Evolutionary conservation across 2,329 filamentous ascomycete genomes (phyloP).

Genomic region (Cordyceps sp.): DNA sequence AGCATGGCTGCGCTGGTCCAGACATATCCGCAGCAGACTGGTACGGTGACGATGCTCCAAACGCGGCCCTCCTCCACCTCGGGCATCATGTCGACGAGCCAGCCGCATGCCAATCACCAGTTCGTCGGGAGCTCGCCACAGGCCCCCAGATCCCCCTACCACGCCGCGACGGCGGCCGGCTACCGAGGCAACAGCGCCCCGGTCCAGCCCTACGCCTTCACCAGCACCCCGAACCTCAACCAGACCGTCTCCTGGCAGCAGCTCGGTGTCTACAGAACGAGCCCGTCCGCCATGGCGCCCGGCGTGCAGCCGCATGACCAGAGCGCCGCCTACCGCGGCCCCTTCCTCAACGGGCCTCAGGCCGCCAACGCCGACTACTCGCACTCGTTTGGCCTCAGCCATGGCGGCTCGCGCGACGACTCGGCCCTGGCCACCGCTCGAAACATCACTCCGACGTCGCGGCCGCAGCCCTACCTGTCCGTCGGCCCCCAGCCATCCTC

Average conservation of each 20-base stretch:
- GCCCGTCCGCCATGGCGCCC: slow-evolving; percentile 25
- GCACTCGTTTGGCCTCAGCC: slow-evolving; percentile 16
- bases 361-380: slow-evolving; percentile 23
- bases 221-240: slow-evolving; percentile 48
- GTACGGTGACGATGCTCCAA: slow-evolving; percentile 60
- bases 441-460: slow-evolving; percentile 20
- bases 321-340: slow-evolving; percentile 7
- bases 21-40: slow-evolving; percentile 60
- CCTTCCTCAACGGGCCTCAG: slow-evolving; percentile 18
- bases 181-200: slow-evolving; percentile 41
- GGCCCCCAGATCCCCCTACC: slow-evolving; percentile 13
- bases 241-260: slow-evolving; percentile 35
- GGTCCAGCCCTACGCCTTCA: slow-evolving; percentile 65
- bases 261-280: slow-evolving; percentile 27
- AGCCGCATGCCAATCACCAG: slow-evolving; percentile 31
- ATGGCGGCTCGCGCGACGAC: slow-evolving; percentile 34
- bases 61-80: slow-evolving; percentile 44
- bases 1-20: slow-evolving; percentile 78
- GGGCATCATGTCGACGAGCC: slow-evolving; percentile 30
- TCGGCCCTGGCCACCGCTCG: slow-evolving; percentile 25
- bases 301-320: slow-evolving; percentile 12
- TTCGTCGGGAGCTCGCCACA: slow-evolving; percentile 24
- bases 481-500: slow-evolving; percentile 30
- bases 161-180: slow-evolving; percentile 18
- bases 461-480: slow-evolving; percentile 26